Evolutionary conservation across 257 asterid genomes (phyloP).

Genomic region (Solanum sejunctum): DNA sequence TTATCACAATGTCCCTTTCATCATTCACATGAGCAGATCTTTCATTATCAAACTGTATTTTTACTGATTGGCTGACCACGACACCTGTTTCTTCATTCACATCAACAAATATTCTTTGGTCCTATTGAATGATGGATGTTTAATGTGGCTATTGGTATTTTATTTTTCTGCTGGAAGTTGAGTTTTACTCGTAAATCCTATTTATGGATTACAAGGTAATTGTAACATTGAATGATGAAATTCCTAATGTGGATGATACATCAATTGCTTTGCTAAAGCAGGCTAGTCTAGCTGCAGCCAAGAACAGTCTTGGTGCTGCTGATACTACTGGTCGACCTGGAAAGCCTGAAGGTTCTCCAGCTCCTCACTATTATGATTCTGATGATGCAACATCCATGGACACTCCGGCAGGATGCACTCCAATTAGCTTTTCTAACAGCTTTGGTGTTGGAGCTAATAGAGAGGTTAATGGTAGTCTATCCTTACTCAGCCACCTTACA

Average conservation of each 20-base stretch:
- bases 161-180: neutral
- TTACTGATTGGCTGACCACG: neutral
- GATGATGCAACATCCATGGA: conserved; percentile 52
- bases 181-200: neutral
- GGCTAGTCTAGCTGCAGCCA: conserved; percentile 66
- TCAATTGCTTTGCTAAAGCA: conserved; percentile 16
- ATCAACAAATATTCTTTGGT: neutral
- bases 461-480: conserved; percentile 29
- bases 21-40: neutral
- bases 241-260: neutral
- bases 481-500: conserved; percentile 32
- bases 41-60: neutral
- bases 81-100: neutral
- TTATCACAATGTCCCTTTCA: neutral
- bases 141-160: neutral
- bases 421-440: conserved; percentile 24
- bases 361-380: conserved; percentile 56
- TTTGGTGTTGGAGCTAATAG: conserved; percentile 14
- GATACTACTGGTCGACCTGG: conserved; percentile 21
- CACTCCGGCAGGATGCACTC: conserved; percentile 55
- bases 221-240: neutral
- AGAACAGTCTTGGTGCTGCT: conserved; percentile 37
- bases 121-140: neutral
- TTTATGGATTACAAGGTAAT: neutral
- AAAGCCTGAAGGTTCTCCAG: conserved; percentile 33